A percentile compares a stretch with the other conserved stretches of the same genome.
These are phyloP conservation scores for Oxytropis ochrocephala DNA, from an alignment of 306 rosid genomes.

Conservation along the genomic window DNA sequence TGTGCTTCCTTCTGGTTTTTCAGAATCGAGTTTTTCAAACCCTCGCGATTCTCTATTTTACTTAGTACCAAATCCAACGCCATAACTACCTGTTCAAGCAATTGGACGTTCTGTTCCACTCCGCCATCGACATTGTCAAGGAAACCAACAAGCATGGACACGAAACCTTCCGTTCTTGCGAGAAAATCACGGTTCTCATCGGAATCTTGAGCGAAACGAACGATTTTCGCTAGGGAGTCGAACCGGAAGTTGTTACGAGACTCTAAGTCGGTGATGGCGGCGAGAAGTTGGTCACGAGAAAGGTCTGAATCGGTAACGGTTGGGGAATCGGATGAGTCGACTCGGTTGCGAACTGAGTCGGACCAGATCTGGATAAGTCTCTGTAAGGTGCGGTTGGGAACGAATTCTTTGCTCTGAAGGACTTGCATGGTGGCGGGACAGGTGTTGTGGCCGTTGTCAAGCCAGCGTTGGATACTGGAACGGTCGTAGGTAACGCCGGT, in stretches of 20 bases:
- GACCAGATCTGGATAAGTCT: conserved; percentile 94
- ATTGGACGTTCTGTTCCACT: conserved; percentile 11
- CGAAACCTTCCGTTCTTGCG: conserved; percentile 36
- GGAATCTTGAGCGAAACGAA: conserved; percentile 47
- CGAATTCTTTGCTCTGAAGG: conserved; percentile 61
- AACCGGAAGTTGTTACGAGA: not conserved
- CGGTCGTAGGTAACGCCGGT: conserved; percentile 98
- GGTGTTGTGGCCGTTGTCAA: conserved; percentile 89
- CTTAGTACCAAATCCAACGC: conserved; percentile 37
- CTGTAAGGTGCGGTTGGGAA: conserved; percentile 77
- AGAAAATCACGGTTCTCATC: conserved; percentile 57
- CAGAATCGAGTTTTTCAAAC: conserved; percentile 29
- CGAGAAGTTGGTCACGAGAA: conserved; percentile 33
- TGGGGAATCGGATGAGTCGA: conserved; percentile 33
- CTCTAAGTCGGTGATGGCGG: conserved; percentile 26
- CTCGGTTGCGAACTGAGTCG: conserved; percentile 46
- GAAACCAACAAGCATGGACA: conserved; percentile 38
- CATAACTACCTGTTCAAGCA: conserved; percentile 40
- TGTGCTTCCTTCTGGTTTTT: not conserved
- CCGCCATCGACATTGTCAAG: conserved; percentile 49
- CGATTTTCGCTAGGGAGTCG: conserved; percentile 40
- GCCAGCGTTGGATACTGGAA: conserved; percentile 91
- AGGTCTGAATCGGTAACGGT: not conserved
- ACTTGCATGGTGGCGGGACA: conserved; percentile 99
- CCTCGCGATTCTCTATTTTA: conserved; percentile 36